phyloP scores from a whole-genome alignment of 2,329 filamentous ascomycete species.

The Curvularia sp. region DNA sequence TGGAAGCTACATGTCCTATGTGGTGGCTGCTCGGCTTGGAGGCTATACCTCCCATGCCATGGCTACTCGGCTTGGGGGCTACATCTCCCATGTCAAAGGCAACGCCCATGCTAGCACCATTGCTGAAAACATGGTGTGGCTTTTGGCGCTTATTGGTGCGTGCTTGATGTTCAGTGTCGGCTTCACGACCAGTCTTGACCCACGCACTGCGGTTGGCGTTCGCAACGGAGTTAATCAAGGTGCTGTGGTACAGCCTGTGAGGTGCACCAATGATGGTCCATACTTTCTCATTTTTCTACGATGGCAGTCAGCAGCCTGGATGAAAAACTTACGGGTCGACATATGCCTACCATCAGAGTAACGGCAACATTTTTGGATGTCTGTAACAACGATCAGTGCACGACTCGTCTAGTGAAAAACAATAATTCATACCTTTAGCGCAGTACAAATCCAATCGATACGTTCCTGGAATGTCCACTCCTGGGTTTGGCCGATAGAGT shows the following conservation, averaged over 20 bases:
- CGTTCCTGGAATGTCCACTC: conserved; percentile 22
- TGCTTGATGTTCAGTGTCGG: conserved; percentile 10
- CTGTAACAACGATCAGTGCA: conserved; percentile 1
- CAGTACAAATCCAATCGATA: conserved; percentile 19
- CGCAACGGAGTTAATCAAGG: conserved; percentile 15
- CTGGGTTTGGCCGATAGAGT: conserved; percentile 21
- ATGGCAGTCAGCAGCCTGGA: conserved; percentile 1
- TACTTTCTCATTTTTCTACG: conserved; percentile 22
- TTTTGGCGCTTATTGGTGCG: conserved; percentile 7
- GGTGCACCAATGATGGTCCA: conserved; percentile 22
- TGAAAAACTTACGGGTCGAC: neutral
- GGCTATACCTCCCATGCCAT: too few species aligned
- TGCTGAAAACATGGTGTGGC: neutral
- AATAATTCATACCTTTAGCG: conserved; percentile 13
- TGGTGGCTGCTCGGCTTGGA: too few species aligned
- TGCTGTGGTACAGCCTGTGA: conserved; percentile 22
- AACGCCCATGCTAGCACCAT: too few species aligned
- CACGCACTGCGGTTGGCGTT: conserved; percentile 19
- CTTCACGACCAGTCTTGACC: conserved; percentile 17
- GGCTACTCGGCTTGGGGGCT: neutral
- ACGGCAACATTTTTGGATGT: conserved; percentile 18
- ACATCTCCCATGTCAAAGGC: neutral
- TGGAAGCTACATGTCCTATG: too few species aligned
- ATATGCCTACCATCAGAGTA: conserved; percentile 20
- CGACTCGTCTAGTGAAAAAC: neutral